Percentiles rank a stretch among this genome's conserved stretches.
Conservation (phyloP, 2,329 filamentous ascomycete genomes). For the Sodiomyces alkalinus region DNA sequence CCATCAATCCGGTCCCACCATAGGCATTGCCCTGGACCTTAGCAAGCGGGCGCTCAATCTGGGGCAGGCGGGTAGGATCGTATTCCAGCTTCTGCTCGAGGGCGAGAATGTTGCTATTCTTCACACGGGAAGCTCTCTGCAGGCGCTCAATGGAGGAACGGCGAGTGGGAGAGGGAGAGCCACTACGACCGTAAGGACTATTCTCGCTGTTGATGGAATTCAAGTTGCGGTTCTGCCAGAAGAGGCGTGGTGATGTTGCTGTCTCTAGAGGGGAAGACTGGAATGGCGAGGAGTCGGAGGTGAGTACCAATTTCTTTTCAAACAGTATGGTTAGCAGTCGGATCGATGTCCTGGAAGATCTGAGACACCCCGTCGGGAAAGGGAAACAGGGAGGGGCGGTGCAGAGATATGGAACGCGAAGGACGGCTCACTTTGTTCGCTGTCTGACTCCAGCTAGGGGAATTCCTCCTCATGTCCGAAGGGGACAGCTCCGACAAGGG, state of each 20-base stretch:
- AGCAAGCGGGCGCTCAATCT: slow-evolving; percentile 70
- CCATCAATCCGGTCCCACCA: slow-evolving; percentile 39
- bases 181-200: slow-evolving; percentile 43
- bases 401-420: no score
- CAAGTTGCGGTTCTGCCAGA: slow-evolving; percentile 76
- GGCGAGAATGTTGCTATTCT: slow-evolving; percentile 95
- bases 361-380: slow-evolving; percentile 12
- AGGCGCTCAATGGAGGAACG: slow-evolving; percentile 90
- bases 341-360: no score
- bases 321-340: no score
- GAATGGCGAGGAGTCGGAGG: slow-evolving; percentile 67
- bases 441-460: slow-evolving; percentile 78
- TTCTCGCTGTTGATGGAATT: slow-evolving; percentile 55
- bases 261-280: slow-evolving; percentile 64
- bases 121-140: slow-evolving; percentile 86
- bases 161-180: slow-evolving; percentile 57
- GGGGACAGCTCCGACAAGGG: slow-evolving; percentile 83
- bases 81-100: slow-evolving; percentile 88
- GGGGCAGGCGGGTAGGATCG: slow-evolving; percentile 62
- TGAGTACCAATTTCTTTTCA: slow-evolving; percentile 55
- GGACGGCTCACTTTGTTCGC: slow-evolving; percentile 43
- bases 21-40: slow-evolving; percentile 61
- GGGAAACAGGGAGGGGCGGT: no score
- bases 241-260: slow-evolving; percentile 63
- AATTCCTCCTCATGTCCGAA: slow-evolving; percentile 77